Percentiles rank a stretch among this genome's conserved stretches.
These are phyloP conservation scores for Lactuca saligna DNA, from an alignment of 129 eudicot genomes.

Conservation along the genomic window DNA sequence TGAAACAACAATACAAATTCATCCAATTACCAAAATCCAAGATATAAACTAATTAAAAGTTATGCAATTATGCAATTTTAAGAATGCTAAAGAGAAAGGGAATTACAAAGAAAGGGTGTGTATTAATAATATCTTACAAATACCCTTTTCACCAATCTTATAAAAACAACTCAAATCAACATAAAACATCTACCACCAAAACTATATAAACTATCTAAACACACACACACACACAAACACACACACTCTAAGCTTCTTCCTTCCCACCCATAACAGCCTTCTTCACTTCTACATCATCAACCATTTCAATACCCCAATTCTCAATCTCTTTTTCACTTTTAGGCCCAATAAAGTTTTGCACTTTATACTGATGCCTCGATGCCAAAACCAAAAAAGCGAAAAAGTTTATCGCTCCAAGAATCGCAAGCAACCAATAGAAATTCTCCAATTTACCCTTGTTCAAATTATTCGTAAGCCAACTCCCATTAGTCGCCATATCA, in stretches of 20 bases:
- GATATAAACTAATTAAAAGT: slow-evolving; percentile 1
- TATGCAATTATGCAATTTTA: slow-evolving; percentile 13
- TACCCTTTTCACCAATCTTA: slow-evolving; percentile 13
- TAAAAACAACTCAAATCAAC: slow-evolving; percentile 15
- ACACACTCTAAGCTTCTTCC: slow-evolving; percentile 41
- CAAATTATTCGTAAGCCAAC: slow-evolving; percentile 71
- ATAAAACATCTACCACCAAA: slow-evolving; percentile 22
- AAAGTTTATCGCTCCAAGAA: slow-evolving; percentile 50
- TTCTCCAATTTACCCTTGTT: slow-evolving; percentile 61
- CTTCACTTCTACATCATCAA: slow-evolving; percentile 33
- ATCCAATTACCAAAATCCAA: not conserved
- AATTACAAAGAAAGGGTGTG: slow-evolving; percentile 28
- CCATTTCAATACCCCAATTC: slow-evolving; percentile 39
- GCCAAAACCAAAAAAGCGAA: slow-evolving; percentile 52
- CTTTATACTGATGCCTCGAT: slow-evolving; percentile 66
- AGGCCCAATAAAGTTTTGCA: slow-evolving; percentile 38
- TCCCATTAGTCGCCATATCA: slow-evolving; percentile 50
- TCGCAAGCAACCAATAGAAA: slow-evolving; percentile 85
- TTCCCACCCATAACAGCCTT: slow-evolving; percentile 22
- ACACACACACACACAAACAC: not conserved
- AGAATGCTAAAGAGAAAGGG: not conserved
- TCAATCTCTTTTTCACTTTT: slow-evolving; percentile 28
- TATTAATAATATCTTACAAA: slow-evolving; percentile 23
- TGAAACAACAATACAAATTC: not conserved
- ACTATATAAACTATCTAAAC: slow-evolving; percentile 21